Percentiles rank a stretch among this genome's conserved stretches.
Conservation (phyloP, 2,329 filamentous ascomycete genomes). For the Talaromyces atroroseus region DNA sequence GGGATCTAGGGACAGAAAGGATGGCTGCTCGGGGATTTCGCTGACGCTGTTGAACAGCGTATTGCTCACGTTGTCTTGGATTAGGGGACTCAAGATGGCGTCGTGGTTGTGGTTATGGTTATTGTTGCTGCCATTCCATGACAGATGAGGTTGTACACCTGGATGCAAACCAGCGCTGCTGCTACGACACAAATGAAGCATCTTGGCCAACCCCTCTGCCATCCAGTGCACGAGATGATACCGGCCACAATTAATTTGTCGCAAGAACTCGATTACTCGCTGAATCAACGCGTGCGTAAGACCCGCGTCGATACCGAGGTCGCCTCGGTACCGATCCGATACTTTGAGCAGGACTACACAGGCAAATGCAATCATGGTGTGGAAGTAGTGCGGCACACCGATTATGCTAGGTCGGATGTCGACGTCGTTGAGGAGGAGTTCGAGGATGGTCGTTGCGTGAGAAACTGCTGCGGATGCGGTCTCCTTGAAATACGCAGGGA, state of each 20-base stretch:
- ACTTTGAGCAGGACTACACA: conserved; percentile 38
- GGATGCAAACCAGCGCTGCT: background rate
- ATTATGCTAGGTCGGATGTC: conserved; percentile 32
- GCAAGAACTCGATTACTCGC: conserved; percentile 25
- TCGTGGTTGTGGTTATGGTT: background rate
- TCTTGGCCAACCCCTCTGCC: conserved; percentile 27
- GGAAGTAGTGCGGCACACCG: conserved; percentile 39
- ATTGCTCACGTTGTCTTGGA: background rate
- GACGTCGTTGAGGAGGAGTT: conserved; percentile 33
- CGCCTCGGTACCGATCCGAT: conserved; percentile 31
- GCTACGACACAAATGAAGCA: conserved; percentile 17
- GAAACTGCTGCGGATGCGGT: conserved; percentile 25
- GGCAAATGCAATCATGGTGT: conserved; percentile 41
- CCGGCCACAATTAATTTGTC: conserved; percentile 22
- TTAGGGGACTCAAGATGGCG: background rate
- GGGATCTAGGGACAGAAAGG: conserved; percentile 13
- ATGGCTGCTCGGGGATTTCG: conserved; percentile 14
- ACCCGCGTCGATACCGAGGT: conserved; percentile 27
- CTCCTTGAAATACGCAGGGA: conserved; percentile 27
- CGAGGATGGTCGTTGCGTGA: conserved; percentile 35
- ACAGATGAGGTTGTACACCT: background rate
- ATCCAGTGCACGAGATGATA: conserved; percentile 30
- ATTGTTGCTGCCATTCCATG: background rate
- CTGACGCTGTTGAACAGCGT: conserved; percentile 10
- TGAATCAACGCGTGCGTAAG: conserved; percentile 22